Percentiles rank a stretch among this genome's conserved stretches.
phyloP scores from a whole-genome alignment of 768 basidiomycete species.

The Chalciporus chontae region DNA sequence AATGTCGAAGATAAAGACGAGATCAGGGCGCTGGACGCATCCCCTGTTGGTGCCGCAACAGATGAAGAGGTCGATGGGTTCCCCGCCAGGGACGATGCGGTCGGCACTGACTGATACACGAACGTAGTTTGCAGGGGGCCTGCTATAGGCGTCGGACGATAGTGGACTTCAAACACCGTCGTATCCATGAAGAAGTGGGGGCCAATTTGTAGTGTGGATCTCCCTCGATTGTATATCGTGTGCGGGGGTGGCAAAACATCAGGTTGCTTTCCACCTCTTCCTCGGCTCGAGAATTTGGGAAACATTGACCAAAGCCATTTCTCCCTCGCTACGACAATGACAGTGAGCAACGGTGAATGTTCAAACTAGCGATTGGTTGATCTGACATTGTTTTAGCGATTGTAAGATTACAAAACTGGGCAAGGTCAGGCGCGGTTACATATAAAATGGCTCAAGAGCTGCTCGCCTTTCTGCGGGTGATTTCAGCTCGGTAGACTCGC shows the following conservation, averaged over 20 bases:
- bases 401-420: constrained; percentile 58
- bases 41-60: constrained; percentile 19
- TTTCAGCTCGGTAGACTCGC: constrained; percentile 39
- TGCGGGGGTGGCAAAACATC: constrained; percentile 60
- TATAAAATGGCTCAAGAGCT: neutral
- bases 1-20: constrained; percentile 44
- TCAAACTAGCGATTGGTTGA: constrained; percentile 9
- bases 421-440: constrained; percentile 6
- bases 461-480: constrained; percentile 56
- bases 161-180: constrained; percentile 69
- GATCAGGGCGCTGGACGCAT: constrained; percentile 38
- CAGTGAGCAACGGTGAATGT: constrained; percentile 13
- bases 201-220: constrained; percentile 69
- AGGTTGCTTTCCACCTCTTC: constrained; percentile 54
- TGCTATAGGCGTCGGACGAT: constrained; percentile 39
- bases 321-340: constrained; percentile 52
- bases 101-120: constrained; percentile 26
- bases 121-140: constrained; percentile 23
- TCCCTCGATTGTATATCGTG: constrained; percentile 60
- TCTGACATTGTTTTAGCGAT: constrained; percentile 67
- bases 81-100: constrained; percentile 29
- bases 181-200: constrained; percentile 72
- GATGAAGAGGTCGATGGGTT: constrained; percentile 23
- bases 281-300: constrained; percentile 67
- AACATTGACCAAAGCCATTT: constrained; percentile 65